phyloP scores from a whole-genome alignment of 2,329 filamentous ascomycete species.

The Colletotrichum sp. region DNA sequence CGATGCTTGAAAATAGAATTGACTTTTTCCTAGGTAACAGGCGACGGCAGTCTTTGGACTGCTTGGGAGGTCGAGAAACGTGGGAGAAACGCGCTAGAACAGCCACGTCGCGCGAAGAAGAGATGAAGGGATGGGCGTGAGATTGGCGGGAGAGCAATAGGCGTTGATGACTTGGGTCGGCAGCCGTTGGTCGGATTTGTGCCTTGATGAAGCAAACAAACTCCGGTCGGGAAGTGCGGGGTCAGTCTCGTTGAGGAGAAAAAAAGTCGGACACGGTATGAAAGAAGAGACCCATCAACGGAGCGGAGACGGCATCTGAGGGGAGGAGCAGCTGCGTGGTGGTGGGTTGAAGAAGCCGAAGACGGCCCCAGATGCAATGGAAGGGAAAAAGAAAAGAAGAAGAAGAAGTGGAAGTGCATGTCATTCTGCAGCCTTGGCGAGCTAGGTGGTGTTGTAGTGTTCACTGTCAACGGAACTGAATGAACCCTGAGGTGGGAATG shows the following conservation, averaged over 20 bases:
- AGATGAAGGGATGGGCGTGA: background rate
- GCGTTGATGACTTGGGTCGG: no score
- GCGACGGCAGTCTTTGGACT: background rate
- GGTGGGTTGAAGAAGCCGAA: slow-evolving; percentile 22
- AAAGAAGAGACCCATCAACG: background rate
- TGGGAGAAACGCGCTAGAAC: slow-evolving; percentile 7
- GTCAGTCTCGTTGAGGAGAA: background rate
- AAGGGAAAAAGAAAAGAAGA: slow-evolving; percentile 10
- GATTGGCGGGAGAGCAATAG: background rate
- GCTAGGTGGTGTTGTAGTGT: background rate
- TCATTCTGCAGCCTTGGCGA: slow-evolving; percentile 4
- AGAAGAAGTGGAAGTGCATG: slow-evolving; percentile 1
- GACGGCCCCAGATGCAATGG: slow-evolving; percentile 17
- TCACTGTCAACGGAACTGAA: background rate
- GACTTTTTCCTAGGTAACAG: background rate
- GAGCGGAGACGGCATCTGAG: background rate
- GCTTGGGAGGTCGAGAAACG: background rate
- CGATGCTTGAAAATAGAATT: background rate
- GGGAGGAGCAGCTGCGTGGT: background rate
- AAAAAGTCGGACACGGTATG: background rate
- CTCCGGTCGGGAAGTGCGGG: background rate
- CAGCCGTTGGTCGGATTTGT: background rate
- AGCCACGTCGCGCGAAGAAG: background rate
- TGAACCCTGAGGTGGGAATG: background rate
- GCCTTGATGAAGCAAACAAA: background rate